phyloP scores from a whole-genome alignment of 441 rosid species.

The Geranium incanum region DNA sequence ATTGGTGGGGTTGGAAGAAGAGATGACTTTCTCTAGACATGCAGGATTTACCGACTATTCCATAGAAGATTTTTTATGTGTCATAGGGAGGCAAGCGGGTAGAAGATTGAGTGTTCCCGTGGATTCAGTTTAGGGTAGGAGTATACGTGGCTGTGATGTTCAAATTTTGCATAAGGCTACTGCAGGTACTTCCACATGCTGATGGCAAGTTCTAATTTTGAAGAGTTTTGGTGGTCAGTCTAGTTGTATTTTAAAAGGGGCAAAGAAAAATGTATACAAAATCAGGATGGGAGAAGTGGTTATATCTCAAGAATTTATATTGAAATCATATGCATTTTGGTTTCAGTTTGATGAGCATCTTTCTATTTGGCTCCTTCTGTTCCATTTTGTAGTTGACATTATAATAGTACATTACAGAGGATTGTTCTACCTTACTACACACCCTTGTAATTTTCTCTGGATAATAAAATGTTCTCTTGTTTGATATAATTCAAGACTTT shows the following conservation, averaged over 20 bases:
- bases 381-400: constrained; percentile 7
- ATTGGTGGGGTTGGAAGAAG: constrained; percentile 7
- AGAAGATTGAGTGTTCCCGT: constrained; percentile 6
- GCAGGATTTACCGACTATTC: constrained; percentile 7
- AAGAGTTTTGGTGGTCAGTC: not conserved
- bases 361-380: constrained; percentile 1
- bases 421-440: not conserved
- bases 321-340: constrained; percentile 1
- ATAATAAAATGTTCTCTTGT: constrained; percentile 9
- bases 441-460: constrained; percentile 2
- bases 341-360: constrained; percentile 6
- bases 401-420: not conserved
- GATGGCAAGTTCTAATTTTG: constrained; percentile 8
- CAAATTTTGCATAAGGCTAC: constrained; percentile 6
- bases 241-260: constrained; percentile 7
- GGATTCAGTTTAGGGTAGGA: constrained; percentile 9
- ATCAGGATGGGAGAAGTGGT: constrained; percentile 2
- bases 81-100: constrained; percentile 7
- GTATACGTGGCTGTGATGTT: not conserved
- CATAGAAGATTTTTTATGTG: constrained; percentile 6
- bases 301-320: constrained; percentile 4
- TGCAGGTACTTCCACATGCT: constrained; percentile 9
- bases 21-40: constrained; percentile 3
- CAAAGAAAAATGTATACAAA: not conserved
- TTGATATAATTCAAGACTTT: not conserved